Conservation (phyloP, 2,329 filamentous ascomycete genomes). For the Teratosphaeria viscida region DNA sequence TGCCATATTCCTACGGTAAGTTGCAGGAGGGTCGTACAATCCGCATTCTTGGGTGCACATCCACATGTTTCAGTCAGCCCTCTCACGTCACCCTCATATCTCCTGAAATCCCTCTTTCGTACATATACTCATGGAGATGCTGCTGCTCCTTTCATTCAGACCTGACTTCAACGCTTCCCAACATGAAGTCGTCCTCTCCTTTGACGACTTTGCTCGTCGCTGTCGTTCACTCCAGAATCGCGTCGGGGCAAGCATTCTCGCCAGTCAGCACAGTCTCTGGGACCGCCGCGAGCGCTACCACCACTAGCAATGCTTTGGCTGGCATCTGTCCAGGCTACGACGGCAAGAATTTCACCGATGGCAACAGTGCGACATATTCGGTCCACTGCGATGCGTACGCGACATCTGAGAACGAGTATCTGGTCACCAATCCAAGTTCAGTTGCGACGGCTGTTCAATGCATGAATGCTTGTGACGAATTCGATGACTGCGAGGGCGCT, state of each 20-base stretch:
- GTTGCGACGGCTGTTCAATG: constrained; percentile 7
- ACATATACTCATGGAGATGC: too few relatives aligned
- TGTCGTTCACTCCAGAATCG: neutral
- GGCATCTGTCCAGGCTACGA: constrained; percentile 16
- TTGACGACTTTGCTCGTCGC: neutral
- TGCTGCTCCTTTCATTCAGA: neutral
- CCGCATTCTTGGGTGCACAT: constrained; percentile 3
- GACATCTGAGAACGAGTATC: constrained; percentile 6
- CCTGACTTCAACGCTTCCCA: neutral
- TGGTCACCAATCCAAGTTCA: neutral
- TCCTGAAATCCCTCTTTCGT: neutral
- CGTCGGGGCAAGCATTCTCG: neutral
- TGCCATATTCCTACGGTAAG: neutral
- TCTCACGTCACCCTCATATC: neutral
- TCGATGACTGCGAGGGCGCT: constrained; percentile 5
- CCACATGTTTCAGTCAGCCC: constrained; percentile 1
- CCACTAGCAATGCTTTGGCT: constrained; percentile 1
- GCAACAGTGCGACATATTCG: constrained; percentile 9
- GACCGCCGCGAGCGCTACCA: neutral
- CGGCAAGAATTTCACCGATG: constrained; percentile 12
- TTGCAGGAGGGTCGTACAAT: neutral
- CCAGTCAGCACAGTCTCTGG: neutral
- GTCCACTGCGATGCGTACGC: constrained; percentile 15
- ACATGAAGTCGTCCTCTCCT: constrained; percentile 1
- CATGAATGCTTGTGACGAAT: constrained; percentile 16